Evolutionary conservation across 805 yeast genomes (phyloP), one percentile per base, ranked within the genome.

Genomic region (Torulaspora indica): DNA sequence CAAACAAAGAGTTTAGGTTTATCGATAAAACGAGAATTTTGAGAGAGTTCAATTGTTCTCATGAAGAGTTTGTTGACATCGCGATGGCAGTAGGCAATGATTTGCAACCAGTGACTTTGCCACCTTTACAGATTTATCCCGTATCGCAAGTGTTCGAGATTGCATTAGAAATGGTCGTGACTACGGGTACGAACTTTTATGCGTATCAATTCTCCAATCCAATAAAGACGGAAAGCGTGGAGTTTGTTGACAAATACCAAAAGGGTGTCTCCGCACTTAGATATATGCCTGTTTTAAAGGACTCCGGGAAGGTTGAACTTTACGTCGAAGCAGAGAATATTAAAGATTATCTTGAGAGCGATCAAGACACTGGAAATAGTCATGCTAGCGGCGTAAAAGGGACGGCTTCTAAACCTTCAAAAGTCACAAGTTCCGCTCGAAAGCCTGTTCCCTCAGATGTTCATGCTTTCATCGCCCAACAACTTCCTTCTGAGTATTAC

Each of bases 401-500:
- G 9, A 15, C 12, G 10, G 9, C 43, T 31, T 8, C 35, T 14
- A 43, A 43, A 24, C 8, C 24, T 12, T 18, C 41, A 37, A 37
- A 40, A 42, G 33, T 50, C 15, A 25, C 49, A 10, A 35, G 54
- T 5, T 39, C 54, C n/a, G 34, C 42, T 20, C 51, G 47, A 31
- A 42, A 38, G 22, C 51, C 52, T 13, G 49, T 83, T 37, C 97
- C 98, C 3, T 77, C 78, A 48, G 95, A 89, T 62, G 70, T 86
- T 9, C 93, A 86, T 60, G 89, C 82, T 36, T 76, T 89, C 37
- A 74, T 93, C 38, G 88, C 95, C 8, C 87, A 85, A 62, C 77
- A 90, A 58, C 70, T 93, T 40, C 95, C 97, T 1, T 85, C 87
- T 42, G 98, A 90, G 65, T 73, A 84, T 33, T 82, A 78, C 57